Evolutionary conservation across 805 yeast species (phyloP).

Genomic region (Zygosaccharomyces lentus): DNA sequence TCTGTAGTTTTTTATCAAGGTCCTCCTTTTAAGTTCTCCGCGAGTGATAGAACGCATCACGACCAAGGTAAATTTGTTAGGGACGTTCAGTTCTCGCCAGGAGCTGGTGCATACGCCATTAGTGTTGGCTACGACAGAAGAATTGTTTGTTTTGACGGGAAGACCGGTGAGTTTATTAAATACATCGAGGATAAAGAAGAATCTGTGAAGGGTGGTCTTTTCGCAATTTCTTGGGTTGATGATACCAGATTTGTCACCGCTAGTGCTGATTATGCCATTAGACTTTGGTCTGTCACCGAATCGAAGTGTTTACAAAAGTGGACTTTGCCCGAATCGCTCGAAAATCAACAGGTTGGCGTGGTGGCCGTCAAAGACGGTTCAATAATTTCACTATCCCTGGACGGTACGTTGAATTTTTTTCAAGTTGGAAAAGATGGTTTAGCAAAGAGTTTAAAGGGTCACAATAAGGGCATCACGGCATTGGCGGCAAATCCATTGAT

Average conservation of each 20-base stretch:
- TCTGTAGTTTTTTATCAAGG: constrained; percentile 82
- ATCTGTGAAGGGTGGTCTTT: constrained; percentile 75
- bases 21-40: constrained; percentile 86
- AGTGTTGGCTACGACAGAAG: constrained; percentile 83
- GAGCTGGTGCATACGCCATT: constrained; percentile 58
- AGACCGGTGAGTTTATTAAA: constrained; percentile 67
- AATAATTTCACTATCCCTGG: constrained; percentile 61
- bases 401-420: constrained; percentile 69
- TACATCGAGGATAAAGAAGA: constrained; percentile 40
- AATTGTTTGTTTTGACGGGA: constrained; percentile 79
- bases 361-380: constrained; percentile 50
- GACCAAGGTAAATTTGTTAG: constrained; percentile 60
- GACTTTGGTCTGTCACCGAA: constrained; percentile 53
- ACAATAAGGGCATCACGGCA: constrained; percentile 77
- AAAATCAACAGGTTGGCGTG: constrained; percentile 76
- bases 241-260: constrained; percentile 61
- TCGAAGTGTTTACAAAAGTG: constrained; percentile 48
- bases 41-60: constrained; percentile 70
- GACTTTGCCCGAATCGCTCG: constrained; percentile 44
- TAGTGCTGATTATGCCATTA: constrained; percentile 76
- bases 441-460: constrained; percentile 54
- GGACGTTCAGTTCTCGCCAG: constrained; percentile 78
- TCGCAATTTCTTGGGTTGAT: constrained; percentile 65
- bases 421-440: constrained; percentile 36
- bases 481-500: constrained; percentile 36